Evolutionary conservation across 2,329 filamentous ascomycete species (phyloP), one percentile per base, ranked within the genome.

Genomic region (Fusarium brachygibbosum): DNA sequence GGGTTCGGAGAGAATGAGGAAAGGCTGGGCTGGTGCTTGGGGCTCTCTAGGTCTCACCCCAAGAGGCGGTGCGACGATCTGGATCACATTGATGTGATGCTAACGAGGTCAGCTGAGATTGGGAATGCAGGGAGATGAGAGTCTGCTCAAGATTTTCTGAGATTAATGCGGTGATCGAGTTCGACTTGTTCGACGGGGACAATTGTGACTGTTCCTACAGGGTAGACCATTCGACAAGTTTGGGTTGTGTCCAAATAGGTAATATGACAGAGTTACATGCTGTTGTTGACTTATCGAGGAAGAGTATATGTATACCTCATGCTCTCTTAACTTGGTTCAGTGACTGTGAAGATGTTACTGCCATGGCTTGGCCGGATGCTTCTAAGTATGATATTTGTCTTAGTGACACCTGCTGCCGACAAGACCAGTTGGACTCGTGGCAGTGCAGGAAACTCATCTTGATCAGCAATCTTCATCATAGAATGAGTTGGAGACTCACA

Each of bases 11-110:
- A 29, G 10, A 31, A 31, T 31, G 16, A 46, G 41, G 40, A 55
- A 55, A 48, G 51, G 51, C 9, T 53, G 9, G 35, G 25, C 40
- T 44, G 9, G 11, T 48, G 7, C 37, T 23, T 28, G n/a, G 9
- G 9, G 28, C 6, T 42, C 34, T 23, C 21, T 44, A 46, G 10
- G 11, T 37, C 25, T 4, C 7, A 17, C 32, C 32, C 13, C 57
- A 41, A 42, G 40, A 42, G 40, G 59, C 32, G 49, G 34, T 48
- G 51, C 25, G 57, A 60, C 58, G 59, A 62, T 62, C 57, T 60
- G 35, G 32, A 46, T 62, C 59, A 38, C 25, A 16, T 62, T 28
- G 57, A 62, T 45, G 52, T 40, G 52, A 41, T 59, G 21, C 31
- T 28, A 42, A 40, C 9, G 16, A 28, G 10, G 34, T 50, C 38